Percentiles rank a stretch among this genome's conserved stretches.
Conservation (phyloP, 2,329 filamentous ascomycete genomes). For the Neodidymelliopsis sp. region DNA sequence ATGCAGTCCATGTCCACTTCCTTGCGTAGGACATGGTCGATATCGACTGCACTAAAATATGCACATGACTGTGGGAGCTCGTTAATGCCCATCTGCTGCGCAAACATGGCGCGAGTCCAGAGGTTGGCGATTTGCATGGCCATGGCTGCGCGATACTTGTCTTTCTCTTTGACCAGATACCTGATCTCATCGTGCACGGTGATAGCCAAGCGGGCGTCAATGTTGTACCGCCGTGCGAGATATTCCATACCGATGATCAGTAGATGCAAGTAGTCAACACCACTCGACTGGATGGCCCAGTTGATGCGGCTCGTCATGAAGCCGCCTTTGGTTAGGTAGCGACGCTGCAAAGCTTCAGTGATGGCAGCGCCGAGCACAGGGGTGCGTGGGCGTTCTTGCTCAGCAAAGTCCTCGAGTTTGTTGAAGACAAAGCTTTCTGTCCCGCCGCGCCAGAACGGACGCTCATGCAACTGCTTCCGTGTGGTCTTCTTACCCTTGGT, state of each 20-base stretch:
- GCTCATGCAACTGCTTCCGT: slow-evolving; percentile 73
- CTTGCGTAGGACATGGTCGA: slow-evolving; percentile 94
- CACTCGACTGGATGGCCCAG: slow-evolving; percentile 97
- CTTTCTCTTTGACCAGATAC: slow-evolving; percentile 84
- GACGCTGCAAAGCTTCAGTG: slow-evolving; percentile 90
- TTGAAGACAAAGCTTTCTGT: slow-evolving; percentile 99
- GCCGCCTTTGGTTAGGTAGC: slow-evolving; percentile 84
- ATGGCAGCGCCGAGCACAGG: slow-evolving; percentile 94
- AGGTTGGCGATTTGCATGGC: slow-evolving; percentile 92
- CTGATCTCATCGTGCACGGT: slow-evolving; percentile 98
- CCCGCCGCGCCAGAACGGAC: slow-evolving; percentile 91
- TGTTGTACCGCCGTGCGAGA: slow-evolving; percentile 81
- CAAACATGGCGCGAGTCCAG: slow-evolving; percentile 98
- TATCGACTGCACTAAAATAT: slow-evolving; percentile 94
- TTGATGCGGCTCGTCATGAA: slow-evolving; percentile 98
- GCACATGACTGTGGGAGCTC: slow-evolving; percentile 94
- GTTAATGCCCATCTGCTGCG: slow-evolving; percentile 93
- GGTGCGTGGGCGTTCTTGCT: slow-evolving; percentile 88
- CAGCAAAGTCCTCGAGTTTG: slow-evolving; percentile 95
- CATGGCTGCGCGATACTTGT: slow-evolving; percentile 90
- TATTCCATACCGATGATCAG: slow-evolving; percentile 96
- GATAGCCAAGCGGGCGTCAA: slow-evolving; percentile 84
- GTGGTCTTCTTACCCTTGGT: slow-evolving; percentile 91
- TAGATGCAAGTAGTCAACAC: slow-evolving; percentile 95
- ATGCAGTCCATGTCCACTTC: slow-evolving; percentile 98